Conservation (phyloP, 306 rosid species). For the Dryas octopetala region DNA sequence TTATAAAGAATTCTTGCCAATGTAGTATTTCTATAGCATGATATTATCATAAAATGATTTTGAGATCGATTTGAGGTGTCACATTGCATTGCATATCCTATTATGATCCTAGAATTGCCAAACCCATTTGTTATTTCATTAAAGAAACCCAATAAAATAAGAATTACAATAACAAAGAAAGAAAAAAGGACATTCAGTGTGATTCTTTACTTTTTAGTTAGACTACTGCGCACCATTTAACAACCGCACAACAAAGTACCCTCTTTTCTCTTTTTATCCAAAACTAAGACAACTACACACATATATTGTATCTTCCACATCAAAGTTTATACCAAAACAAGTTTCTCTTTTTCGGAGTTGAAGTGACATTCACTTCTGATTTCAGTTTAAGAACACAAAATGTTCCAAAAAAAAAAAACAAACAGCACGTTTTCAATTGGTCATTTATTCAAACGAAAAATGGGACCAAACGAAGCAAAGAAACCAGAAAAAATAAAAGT, state of each 20-base stretch:
- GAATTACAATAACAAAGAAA: background rate
- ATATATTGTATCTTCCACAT: background rate
- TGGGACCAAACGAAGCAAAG: slow-evolving; percentile 2
- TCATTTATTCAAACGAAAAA: background rate
- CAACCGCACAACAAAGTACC: background rate
- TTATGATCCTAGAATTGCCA: background rate
- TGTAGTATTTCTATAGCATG: background rate
- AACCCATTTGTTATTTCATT: background rate
- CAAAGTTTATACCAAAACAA: background rate
- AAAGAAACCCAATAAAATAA: background rate
- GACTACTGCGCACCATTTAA: background rate
- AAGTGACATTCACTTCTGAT: background rate
- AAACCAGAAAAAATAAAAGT: background rate
- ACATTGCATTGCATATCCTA: background rate
- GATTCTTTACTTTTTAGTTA: background rate
- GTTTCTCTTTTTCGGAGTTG: background rate
- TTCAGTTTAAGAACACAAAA: background rate
- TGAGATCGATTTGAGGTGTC: background rate
- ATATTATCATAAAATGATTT: background rate
- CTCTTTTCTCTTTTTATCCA: background rate
- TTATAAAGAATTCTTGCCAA: background rate
- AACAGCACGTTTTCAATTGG: background rate
- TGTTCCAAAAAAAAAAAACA: background rate
- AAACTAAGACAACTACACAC: background rate
- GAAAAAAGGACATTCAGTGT: background rate